Evolutionary conservation across 2,329 filamentous ascomycete species (phyloP).

Genomic region (Penicillium capsulatum): DNA sequence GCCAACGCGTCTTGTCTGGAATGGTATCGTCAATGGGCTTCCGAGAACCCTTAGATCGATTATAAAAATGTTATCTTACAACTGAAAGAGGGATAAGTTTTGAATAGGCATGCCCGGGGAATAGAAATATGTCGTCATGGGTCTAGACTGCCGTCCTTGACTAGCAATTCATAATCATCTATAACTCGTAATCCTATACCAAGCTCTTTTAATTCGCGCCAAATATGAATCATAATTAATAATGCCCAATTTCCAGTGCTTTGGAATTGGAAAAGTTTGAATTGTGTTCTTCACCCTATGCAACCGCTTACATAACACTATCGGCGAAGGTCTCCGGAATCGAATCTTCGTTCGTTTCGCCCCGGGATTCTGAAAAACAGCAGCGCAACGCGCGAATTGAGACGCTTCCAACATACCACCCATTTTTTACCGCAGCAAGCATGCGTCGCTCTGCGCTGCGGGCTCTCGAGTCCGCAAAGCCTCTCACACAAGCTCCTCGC

Average conservation of each 20-base stretch:
- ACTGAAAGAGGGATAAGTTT: neutral
- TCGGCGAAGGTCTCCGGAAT: constrained; percentile 20
- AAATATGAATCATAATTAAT: too few relatives aligned
- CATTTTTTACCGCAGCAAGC: too few relatives aligned
- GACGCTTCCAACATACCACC: neutral
- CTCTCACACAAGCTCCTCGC: constrained; percentile 32
- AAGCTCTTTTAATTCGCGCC: too few relatives aligned
- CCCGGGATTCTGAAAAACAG: constrained; percentile 12
- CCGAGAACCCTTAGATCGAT: constrained; percentile 40
- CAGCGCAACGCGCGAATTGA: constrained; percentile 8
- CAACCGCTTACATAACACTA: constrained; percentile 30
- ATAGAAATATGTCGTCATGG: constrained; percentile 6
- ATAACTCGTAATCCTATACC: too few relatives aligned
- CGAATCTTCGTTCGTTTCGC: constrained; percentile 19
- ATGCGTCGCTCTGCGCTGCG: constrained; percentile 43
- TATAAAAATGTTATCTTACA: neutral
- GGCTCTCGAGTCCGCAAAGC: constrained; percentile 38
- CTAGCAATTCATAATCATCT: neutral
- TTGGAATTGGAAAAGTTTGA: too few relatives aligned
- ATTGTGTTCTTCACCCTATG: neutral
- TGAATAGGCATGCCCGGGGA: too few relatives aligned
- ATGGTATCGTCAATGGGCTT: constrained; percentile 80
- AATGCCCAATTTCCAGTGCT: too few relatives aligned
- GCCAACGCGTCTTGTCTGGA: constrained; percentile 83
- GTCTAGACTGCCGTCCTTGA: constrained; percentile 8